Evolutionary conservation across 352 stramenopile genomes (phyloP), one percentile per base, ranked within the genome.

Genomic region (Thalassiosira ordinaria): DNA sequence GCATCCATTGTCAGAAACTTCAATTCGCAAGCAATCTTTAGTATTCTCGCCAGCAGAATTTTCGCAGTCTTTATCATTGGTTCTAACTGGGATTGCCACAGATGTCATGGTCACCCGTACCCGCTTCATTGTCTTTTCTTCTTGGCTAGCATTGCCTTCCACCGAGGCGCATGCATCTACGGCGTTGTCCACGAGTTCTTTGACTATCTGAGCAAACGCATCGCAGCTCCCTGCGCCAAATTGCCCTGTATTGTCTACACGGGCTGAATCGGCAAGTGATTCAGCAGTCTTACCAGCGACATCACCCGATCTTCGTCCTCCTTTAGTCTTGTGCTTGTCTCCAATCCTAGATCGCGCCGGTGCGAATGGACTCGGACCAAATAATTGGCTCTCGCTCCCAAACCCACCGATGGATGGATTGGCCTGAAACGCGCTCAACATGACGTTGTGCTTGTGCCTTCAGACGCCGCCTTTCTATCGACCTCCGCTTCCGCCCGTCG

Each of bases 131-230:
- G 53, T 76, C 4, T 46, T 51, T n/a, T n/a, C n/a, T 59, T 60
- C 16, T 46, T 41, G 14, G 5, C 66, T 53, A 7, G 41, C 14
- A 29, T 63, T 29, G 0, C 62, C 4, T 29, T 74, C n/a, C 59
- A 14, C 27, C 31, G 5, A 22, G 39, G 39, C 44, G 57, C 86
- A 92, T 8, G 89, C 89, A 83, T 94, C 89, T 0, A 94, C 79
- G 20, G 85, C 89, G 75, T 94, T 94, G 73, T 94, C 89, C 0
- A 94, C 89, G 5, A 94, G 80, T 70, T 94, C 89, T 61, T 94
- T 94, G 2, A 92, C 70, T 29, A 94, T 94, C 66, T 92, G 87
- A 20, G 82, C 86, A 65, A 94, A 88, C 14, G 87, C 82, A 67
- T 92, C 89, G 27, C 53, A 62, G 24, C 29, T 68, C 13, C 70